Percentiles rank a stretch among this genome's conserved stretches.
These are phyloP conservation scores for Circinella minor DNA, from an alignment of 371 early-diverging fungal species.

Conservation along the genomic window DNA sequence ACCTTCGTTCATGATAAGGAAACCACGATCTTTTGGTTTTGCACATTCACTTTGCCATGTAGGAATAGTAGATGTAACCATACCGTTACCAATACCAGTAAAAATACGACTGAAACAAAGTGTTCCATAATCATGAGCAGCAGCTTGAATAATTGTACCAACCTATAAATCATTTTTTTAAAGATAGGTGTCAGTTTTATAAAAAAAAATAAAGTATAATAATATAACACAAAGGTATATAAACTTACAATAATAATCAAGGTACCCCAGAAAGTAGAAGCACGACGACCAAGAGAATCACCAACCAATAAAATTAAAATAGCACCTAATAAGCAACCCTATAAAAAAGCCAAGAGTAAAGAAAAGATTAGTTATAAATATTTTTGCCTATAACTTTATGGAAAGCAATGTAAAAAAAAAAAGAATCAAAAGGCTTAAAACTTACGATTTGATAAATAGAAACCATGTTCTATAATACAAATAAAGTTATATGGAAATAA, in stretches of 20 bases:
- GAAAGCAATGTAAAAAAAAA: neutral
- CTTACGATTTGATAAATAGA: slow-evolving; percentile 25
- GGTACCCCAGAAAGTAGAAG: slow-evolving; percentile 23
- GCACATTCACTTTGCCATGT: slow-evolving; percentile 27
- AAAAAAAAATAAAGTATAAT: neutral
- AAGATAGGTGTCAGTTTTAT: too few relatives aligned
- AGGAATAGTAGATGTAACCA: slow-evolving; percentile 50
- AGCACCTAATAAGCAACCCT: slow-evolving; percentile 25
- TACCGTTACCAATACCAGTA: slow-evolving; percentile 60
- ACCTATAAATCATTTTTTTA: slow-evolving; percentile 5
- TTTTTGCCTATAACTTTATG: neutral
- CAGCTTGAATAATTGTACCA: slow-evolving; percentile 46
- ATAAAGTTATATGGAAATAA: neutral
- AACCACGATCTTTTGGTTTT: slow-evolving; percentile 23
- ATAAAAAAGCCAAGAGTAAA: neutral
- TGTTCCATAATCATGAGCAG: slow-evolving; percentile 38
- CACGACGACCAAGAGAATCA: slow-evolving; percentile 19
- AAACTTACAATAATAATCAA: slow-evolving; percentile 12
- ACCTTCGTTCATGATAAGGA: slow-evolving; percentile 26
- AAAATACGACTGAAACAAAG: slow-evolving; percentile 54
- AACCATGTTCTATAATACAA: slow-evolving; percentile 23
- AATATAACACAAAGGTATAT: neutral
- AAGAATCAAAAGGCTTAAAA: neutral
- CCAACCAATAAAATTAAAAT: slow-evolving; percentile 18
- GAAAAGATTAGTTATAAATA: neutral